Evolutionary conservation across 176 grass and related monocot species (phyloP).

Genomic region (Carex parvula): DNA sequence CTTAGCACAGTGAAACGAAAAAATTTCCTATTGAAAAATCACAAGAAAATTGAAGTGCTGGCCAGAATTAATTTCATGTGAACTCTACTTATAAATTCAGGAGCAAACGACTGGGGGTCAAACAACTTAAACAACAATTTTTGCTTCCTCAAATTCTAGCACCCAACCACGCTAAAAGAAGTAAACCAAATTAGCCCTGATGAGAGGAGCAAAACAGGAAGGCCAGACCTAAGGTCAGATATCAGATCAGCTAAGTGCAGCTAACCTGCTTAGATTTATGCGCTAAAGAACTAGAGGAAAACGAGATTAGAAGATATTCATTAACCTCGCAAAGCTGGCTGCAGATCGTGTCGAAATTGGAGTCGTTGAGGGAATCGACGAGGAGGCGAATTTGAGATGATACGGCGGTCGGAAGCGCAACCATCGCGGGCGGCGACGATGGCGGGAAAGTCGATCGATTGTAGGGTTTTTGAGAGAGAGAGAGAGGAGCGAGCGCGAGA

Average conservation of each 20-base stretch:
- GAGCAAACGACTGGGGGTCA: not conserved
- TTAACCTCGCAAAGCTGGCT: constrained; percentile 40
- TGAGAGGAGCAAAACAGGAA: not conserved
- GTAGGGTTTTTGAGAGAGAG: constrained; percentile 24
- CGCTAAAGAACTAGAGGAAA: not conserved
- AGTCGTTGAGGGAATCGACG: constrained; percentile 45
- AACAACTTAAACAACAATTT: not conserved
- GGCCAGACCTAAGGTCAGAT: not conserved
- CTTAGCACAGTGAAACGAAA: not conserved
- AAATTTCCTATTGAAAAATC: not conserved
- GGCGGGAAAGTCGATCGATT: constrained; percentile 16
- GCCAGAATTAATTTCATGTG: not conserved
- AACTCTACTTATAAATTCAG: not conserved
- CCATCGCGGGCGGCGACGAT: constrained; percentile 31
- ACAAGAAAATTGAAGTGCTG: not conserved
- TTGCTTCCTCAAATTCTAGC: not conserved
- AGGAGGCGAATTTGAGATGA: constrained; percentile 58
- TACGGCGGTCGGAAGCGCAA: constrained; percentile 52
- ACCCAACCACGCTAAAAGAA: not conserved
- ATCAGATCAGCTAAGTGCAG: not conserved
- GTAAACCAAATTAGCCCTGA: not conserved
- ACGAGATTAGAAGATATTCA: not conserved
- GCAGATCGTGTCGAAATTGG: constrained; percentile 42
- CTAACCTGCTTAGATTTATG: not conserved
- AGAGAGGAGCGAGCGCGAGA: constrained; percentile 19